Evolutionary conservation across 2,329 filamentous ascomycete genomes (phyloP), one percentile per base, ranked within the genome.

Genomic region (Chalaropsis thielavioides): DNA sequence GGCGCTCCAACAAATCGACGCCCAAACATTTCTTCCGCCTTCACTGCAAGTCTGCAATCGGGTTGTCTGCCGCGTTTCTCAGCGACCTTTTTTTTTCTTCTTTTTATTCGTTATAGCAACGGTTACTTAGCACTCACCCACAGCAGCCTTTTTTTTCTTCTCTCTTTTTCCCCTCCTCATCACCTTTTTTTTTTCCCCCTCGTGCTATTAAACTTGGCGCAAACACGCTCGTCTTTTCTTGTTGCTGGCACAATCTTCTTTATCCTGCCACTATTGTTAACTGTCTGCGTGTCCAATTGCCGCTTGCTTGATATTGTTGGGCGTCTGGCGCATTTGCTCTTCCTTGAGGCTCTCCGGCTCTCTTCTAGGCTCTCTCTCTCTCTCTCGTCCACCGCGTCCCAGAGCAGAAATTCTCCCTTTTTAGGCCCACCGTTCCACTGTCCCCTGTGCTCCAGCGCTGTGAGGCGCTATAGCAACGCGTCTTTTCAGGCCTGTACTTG

Each of bases 401-500:
- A 38, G 35, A 1, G 5, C 35, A 8, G 3, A 38, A 38, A 8
- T 38, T 38, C 35, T 8, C 43, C 3, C 4, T n/a, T n/a, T 46
- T n/a, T 58, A 58, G 27, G 27, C 54, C 54, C 17, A 27, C 27
- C 10, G 31, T 7, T 13, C 11, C 13, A 35, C 31, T 19, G 31
- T 13, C 11, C 13, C n/a, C 31, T 19, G 31, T 35, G 17, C 31
- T 58, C 24, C 38, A 44, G 59, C 22, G 6, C 15, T 44, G 17
- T 19, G 43, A 15, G 11, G 27, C 54, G 54, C 54, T 56, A 49
- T 64, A 56, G 63, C 63, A 61, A 64, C 63, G 63, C 63, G 63
- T 64, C 54, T 61, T 61, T 24, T 38, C 59, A 43, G n/a, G 24
- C 51, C 22, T 10, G 15, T 35, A n/a, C 31, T 41, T 61, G 31